phyloP scores from a whole-genome alignment of 225 moss, liverwort and hornwort species.

The Ulota crispa region DNA sequence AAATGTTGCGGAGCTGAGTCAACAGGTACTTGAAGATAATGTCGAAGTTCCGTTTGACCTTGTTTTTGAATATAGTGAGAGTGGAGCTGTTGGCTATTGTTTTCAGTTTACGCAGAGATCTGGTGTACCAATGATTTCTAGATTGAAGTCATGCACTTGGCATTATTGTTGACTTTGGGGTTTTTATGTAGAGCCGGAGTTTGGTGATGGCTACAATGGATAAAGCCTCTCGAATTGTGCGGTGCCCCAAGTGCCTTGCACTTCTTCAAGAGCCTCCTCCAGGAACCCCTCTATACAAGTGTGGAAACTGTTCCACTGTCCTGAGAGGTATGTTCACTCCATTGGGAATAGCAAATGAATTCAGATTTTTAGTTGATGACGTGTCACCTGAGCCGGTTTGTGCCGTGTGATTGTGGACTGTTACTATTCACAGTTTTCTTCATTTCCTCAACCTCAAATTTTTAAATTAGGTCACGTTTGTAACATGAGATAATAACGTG shows the following conservation, averaged over 20 bases:
- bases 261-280: slow-evolving; percentile 61
- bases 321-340: slow-evolving; percentile 44
- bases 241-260: slow-evolving; percentile 63
- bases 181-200: slow-evolving; percentile 29
- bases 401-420: background rate
- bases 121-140: background rate
- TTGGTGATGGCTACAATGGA: slow-evolving; percentile 52
- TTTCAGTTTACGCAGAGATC: slow-evolving; percentile 16
- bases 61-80: background rate
- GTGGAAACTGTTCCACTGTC: slow-evolving; percentile 59
- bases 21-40: slow-evolving; percentile 22
- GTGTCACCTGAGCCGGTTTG: background rate
- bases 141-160: background rate
- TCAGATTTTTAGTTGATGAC: background rate
- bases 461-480: background rate
- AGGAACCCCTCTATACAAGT: slow-evolving; percentile 62
- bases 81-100: background rate
- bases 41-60: slow-evolving; percentile 6
- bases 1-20: slow-evolving; percentile 33
- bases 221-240: slow-evolving; percentile 51
- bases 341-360: background rate
- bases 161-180: slow-evolving; percentile 14
- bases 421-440: too few relatives aligned
- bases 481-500: background rate
- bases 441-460: background rate